These are phyloP conservation scores for Heterobasidion annosum DNA, from an alignment of 1,284 basidiomycete genomes.

Conservation along the genomic window DNA sequence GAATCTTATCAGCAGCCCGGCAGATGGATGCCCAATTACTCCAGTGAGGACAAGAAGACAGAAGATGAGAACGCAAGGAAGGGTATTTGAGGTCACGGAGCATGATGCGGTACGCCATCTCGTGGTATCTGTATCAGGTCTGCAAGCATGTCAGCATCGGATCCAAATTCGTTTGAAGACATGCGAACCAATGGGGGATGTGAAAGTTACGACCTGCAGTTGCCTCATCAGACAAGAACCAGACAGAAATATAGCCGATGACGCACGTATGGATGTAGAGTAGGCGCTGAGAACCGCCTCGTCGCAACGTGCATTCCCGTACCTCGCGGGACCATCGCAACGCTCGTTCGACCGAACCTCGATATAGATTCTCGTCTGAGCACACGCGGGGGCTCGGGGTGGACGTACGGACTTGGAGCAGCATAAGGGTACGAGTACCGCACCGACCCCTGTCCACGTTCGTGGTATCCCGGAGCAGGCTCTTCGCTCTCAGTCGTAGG, in stretches of 20 bases:
- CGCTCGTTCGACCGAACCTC: not conserved
- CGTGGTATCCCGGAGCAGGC: not conserved
- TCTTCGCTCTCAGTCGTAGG: not conserved
- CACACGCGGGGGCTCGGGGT: not conserved
- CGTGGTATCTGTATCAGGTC: not conserved
- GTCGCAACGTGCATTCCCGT: not conserved
- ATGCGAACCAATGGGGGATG: slow-evolving; percentile 3
- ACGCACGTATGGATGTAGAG: slow-evolving; percentile 25
- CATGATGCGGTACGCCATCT: not conserved
- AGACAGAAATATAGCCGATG: not conserved
- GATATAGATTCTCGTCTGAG: not conserved
- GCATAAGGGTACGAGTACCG: not conserved
- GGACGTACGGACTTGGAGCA: not conserved
- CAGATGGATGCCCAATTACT: not conserved
- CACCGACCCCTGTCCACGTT: not conserved
- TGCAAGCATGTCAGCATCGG: not conserved
- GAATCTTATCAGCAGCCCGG: no score
- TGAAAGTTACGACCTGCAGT: slow-evolving; percentile 1
- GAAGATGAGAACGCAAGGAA: not conserved
- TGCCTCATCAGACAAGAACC: not conserved
- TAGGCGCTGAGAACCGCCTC: slow-evolving; percentile 11
- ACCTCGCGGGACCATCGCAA: slow-evolving; percentile 1
- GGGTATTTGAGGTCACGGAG: not conserved
- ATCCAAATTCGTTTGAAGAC: not conserved
- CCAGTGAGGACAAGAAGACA: not conserved